These are phyloP conservation scores for Areca catechu DNA, from an alignment of 176 grass and related monocot genomes.

Conservation along the genomic window DNA sequence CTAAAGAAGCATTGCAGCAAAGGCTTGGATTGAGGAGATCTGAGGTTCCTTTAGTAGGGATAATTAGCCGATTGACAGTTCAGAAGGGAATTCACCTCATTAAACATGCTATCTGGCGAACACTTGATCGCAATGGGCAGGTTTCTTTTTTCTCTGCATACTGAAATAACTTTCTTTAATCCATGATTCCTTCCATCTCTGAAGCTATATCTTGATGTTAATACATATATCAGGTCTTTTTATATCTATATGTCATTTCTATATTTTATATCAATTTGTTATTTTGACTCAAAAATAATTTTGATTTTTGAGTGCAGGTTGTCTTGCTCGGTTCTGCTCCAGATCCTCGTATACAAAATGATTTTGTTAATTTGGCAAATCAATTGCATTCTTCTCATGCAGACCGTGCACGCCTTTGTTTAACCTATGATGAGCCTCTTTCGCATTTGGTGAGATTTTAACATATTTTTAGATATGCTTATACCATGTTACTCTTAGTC, in stretches of 20 bases:
- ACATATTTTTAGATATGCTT: background rate
- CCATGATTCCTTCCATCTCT: too few species aligned
- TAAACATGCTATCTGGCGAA: conserved; percentile 60
- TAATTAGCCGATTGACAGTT: conserved; percentile 75
- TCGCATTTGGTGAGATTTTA: conserved; percentile 69
- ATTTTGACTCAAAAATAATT: too few species aligned
- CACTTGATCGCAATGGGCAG: conserved; percentile 81
- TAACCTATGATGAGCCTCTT: conserved; percentile 86
- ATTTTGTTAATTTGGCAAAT: conserved; percentile 60
- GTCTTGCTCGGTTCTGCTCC: conserved; percentile 91
- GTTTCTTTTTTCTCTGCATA: conserved; percentile 7
- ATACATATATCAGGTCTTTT: too few species aligned
- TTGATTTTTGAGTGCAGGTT: conserved; percentile 32
- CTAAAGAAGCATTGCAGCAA: conserved; percentile 80
- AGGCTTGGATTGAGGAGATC: conserved; percentile 61
- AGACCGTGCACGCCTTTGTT: conserved; percentile 56
- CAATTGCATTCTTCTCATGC: conserved; percentile 60
- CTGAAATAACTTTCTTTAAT: too few species aligned
- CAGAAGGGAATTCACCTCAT: conserved; percentile 99
- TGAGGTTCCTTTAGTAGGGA: conserved; percentile 70
- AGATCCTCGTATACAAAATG: conserved; percentile 78
- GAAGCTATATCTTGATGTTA: too few species aligned
- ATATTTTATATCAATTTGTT: too few species aligned
- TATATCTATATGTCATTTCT: too few species aligned
- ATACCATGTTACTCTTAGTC: too few species aligned